Percentiles rank a stretch among this genome's conserved stretches.
Conservation (phyloP, 2,329 filamentous ascomycete genomes). For the Botryotinia convoluta region DNA sequence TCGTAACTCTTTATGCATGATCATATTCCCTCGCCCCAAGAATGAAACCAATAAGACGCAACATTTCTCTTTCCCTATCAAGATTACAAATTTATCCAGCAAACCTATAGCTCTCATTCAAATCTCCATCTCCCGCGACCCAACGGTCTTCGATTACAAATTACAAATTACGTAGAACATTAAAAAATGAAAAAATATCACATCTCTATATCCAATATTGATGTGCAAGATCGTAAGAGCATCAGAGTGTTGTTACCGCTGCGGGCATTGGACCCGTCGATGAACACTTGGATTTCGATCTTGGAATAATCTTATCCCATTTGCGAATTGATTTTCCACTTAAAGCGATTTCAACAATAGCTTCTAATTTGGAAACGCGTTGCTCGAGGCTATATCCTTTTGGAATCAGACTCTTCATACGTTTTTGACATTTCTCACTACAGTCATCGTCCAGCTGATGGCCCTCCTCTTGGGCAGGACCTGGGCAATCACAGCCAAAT, state of each 20-base stretch:
- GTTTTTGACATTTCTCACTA: background rate
- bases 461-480: background rate
- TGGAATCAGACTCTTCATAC: background rate
- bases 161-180: background rate
- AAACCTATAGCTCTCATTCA: background rate
- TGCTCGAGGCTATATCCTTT: background rate
- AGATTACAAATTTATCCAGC: background rate
- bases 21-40: background rate
- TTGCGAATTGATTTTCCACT: background rate
- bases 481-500: background rate
- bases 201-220: background rate
- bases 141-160: background rate
- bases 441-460: background rate
- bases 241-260: background rate
- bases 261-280: background rate
- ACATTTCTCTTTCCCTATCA: background rate
- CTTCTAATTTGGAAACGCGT: background rate
- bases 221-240: background rate
- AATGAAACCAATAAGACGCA: background rate
- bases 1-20: background rate
- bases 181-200: background rate
- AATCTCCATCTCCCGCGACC: background rate
- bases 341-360: background rate
- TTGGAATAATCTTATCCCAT: background rate
- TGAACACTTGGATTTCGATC: background rate